Evolutionary conservation across 2,329 filamentous ascomycete species (phyloP), one percentile per base, ranked within the genome.

Genomic region (Colletotrichum lini): DNA sequence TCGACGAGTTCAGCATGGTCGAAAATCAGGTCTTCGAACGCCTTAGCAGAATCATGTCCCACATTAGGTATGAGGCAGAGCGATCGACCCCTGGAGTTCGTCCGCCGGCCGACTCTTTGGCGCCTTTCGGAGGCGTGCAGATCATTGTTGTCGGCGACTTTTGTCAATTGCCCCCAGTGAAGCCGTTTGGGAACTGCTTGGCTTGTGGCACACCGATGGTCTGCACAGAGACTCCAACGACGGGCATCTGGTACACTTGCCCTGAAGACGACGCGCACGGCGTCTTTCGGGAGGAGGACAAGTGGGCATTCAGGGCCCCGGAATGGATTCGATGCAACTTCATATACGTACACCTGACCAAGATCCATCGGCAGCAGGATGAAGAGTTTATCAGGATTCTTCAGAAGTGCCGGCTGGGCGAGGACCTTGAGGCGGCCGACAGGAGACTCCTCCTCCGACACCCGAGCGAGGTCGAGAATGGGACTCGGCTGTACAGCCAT

Each of bases 1-100:
- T 92, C 18, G 90, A 92, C 74, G 91, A 92, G 78, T 88, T 93
- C 68, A 90, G 86, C 72, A 92, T 92, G 90, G 83, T 92, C 0
- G 88, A 90, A 60, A 88, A 86, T 85, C 90, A 92, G 73, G 91
- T 91, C 67, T 90, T 85, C 72, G 88, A 91, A 74, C 66, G 66
- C 10, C 77, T 92, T 0, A 86, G 90, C 0, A 89, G 89, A 0
- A 88, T 92, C 2, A 45, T 69, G 0, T 2, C 23, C 2, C 2
- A 0, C 7, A 1, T 57, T 12, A 18, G 21, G n/a, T 23, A 1
- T 35, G 59, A 64, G 6, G 35, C 7, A 21, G 8, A 13, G 23
- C 23, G 23, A 23, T 23, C 23, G 23, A 23, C 23, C 23, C 23
- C 23, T 23, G 23, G 23, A 23, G 2, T 23, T 23, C 3, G 23